Percentiles rank a stretch among this genome's conserved stretches.
phyloP scores from a whole-genome alignment of 805 yeast genomes.

The Teunomyces gatunensis region DNA sequence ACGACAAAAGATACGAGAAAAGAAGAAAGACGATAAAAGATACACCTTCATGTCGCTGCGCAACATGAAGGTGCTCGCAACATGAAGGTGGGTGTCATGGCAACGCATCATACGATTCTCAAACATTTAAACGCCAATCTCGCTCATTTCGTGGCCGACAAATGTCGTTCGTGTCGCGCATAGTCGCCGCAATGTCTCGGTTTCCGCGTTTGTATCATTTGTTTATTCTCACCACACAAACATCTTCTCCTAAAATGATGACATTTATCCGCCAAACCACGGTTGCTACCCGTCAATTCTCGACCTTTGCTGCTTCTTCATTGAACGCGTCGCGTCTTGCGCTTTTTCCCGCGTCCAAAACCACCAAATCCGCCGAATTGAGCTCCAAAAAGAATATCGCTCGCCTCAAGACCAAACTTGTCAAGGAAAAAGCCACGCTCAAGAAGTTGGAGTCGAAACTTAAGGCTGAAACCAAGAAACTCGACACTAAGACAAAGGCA shows the following conservation, averaged over 20 bases:
- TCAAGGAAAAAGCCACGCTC: conserved; percentile 15
- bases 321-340: background rate
- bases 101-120: too few relatives aligned
- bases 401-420: conserved; percentile 15
- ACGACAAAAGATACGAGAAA: too few relatives aligned
- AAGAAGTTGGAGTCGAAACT: conserved; percentile 16
- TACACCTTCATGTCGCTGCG: too few relatives aligned
- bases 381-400: conserved; percentile 12
- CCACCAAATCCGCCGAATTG: background rate
- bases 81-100: too few relatives aligned
- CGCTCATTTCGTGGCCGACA: too few relatives aligned
- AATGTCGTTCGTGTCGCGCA: too few relatives aligned
- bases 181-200: background rate
- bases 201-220: background rate
- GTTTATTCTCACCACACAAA: background rate
- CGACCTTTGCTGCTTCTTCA: background rate
- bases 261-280: conserved; percentile 1
- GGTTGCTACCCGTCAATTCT: background rate
- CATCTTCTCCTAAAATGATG: background rate
- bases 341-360: background rate
- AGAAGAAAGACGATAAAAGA: too few relatives aligned
- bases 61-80: too few relatives aligned
- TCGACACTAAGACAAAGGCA: conserved; percentile 15
- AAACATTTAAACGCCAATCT: too few relatives aligned
- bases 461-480: conserved; percentile 15